A percentile compares a stretch with the other conserved stretches of the same genome.
phyloP scores from a whole-genome alignment of 768 basidiomycete species.

The Termitomyces sp. region DNA sequence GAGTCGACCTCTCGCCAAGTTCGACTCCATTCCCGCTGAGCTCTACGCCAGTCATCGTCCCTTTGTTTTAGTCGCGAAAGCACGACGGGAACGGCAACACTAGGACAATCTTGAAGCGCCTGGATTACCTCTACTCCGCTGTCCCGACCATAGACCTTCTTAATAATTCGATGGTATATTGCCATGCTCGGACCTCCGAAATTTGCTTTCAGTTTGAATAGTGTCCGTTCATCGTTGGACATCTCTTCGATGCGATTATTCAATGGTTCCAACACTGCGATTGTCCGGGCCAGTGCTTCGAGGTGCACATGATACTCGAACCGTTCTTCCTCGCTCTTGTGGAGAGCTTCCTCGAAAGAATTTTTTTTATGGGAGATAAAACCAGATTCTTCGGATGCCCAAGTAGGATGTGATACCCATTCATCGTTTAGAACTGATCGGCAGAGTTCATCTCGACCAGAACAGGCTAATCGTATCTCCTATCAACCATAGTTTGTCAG shows the following conservation, averaged over 20 bases:
- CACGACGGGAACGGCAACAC: constrained; percentile 87
- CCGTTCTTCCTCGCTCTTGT: constrained; percentile 96
- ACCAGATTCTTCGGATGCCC: constrained; percentile 94
- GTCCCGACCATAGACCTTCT: constrained; percentile 88
- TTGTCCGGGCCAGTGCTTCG: constrained; percentile 85
- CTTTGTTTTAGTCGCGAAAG: constrained; percentile 85
- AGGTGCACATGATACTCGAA: constrained; percentile 97
- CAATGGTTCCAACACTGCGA: constrained; percentile 87
- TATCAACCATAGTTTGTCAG: constrained; percentile 25
- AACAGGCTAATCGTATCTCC: constrained; percentile 89
- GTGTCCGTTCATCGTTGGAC: constrained; percentile 77
- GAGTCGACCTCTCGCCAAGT: constrained; percentile 97
- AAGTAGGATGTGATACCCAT: constrained; percentile 98
- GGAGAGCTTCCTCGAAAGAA: constrained; percentile 89
- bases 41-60: constrained; percentile 95
- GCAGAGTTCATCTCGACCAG: constrained; percentile 90
- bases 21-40: constrained; percentile 91
- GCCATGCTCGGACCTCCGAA: constrained; percentile 85
- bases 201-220: constrained; percentile 78
- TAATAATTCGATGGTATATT: constrained; percentile 89
- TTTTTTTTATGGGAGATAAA: constrained; percentile 97
- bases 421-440: constrained; percentile 95
- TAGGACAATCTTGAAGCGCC: constrained; percentile 88
- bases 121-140: constrained; percentile 70
- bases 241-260: constrained; percentile 81